These are phyloP conservation scores for Candida sanyaensis DNA, from an alignment of 1,139 yeast genomes.

Conservation along the genomic window DNA sequence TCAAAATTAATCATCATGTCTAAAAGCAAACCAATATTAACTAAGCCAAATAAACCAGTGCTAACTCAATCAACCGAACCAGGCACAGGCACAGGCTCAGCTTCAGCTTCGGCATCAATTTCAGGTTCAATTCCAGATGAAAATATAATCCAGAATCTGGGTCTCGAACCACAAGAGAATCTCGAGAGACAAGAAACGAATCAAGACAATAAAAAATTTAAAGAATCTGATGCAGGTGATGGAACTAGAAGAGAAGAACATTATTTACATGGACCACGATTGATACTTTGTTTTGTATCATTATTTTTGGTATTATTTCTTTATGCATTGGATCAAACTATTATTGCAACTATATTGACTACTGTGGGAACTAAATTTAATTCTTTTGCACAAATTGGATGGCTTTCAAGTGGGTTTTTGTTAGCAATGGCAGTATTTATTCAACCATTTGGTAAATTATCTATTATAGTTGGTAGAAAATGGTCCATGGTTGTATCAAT, in stretches of 20 bases:
- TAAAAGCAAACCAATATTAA: background rate
- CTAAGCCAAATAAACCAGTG: background rate
- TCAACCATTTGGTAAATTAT: conserved; percentile 41
- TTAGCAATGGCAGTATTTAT: conserved; percentile 40
- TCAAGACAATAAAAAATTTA: conserved; percentile 14
- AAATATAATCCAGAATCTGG: no score
- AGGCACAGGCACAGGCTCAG: no score
- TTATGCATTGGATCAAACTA: conserved; percentile 44
- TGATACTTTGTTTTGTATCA: conserved; percentile 28
- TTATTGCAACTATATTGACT: conserved; percentile 37
- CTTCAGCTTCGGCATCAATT: no score
- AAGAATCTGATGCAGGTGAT: conserved; percentile 45
- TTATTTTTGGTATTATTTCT: conserved; percentile 34
- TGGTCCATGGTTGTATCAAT: conserved; percentile 37
- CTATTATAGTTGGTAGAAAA: conserved; percentile 51
- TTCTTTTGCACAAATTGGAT: conserved; percentile 55
- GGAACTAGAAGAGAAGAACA: conserved; percentile 43
- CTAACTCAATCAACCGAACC: background rate
- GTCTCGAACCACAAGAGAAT: background rate
- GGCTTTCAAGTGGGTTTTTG: conserved; percentile 63
- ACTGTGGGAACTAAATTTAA: conserved; percentile 40
- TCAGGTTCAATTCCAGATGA: no score
- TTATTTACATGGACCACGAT: conserved; percentile 30
- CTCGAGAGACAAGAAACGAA: conserved; percentile 8
- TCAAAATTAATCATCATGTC: background rate